Evolutionary conservation across 2,329 filamentous ascomycete genomes (phyloP).

Genomic region (Cyphellophora europaea): DNA sequence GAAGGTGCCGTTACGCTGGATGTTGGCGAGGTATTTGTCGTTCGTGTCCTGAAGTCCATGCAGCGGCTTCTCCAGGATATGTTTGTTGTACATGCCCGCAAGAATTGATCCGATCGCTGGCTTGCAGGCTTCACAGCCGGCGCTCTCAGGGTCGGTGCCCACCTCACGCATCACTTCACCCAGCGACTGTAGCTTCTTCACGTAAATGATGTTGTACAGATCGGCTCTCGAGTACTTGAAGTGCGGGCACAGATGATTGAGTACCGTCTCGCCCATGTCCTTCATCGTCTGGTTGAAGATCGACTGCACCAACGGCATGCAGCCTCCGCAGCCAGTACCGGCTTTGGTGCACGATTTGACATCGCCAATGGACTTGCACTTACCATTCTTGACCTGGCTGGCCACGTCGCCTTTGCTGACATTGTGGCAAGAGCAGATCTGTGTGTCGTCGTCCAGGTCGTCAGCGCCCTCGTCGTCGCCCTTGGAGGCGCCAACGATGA

Average conservation of each 20-base stretch:
- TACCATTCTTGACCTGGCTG: constrained; percentile 62
- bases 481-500: constrained; percentile 71
- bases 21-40: constrained; percentile 78
- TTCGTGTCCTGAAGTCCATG: constrained; percentile 85
- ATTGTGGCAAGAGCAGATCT: constrained; percentile 90
- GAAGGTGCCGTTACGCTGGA: constrained; percentile 85
- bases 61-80: constrained; percentile 62
- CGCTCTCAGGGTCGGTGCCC: constrained; percentile 60
- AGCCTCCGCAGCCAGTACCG: constrained; percentile 82
- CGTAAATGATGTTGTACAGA: constrained; percentile 80
- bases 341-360: constrained; percentile 88
- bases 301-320: constrained; percentile 76
- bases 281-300: constrained; percentile 88
- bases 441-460: constrained; percentile 74
- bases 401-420: constrained; percentile 77
- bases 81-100: constrained; percentile 71
- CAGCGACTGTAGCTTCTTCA: constrained; percentile 67
- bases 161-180: constrained; percentile 67
- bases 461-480: constrained; percentile 65
- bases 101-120: constrained; percentile 74
- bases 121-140: constrained; percentile 82
- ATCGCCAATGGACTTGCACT: constrained; percentile 70
- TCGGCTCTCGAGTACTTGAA: constrained; percentile 77
- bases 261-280: constrained; percentile 76
- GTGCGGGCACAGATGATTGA: constrained; percentile 76